These are phyloP conservation scores for Ophiocytium majus DNA, from an alignment of 352 stramenopile species.

Conservation along the genomic window DNA sequence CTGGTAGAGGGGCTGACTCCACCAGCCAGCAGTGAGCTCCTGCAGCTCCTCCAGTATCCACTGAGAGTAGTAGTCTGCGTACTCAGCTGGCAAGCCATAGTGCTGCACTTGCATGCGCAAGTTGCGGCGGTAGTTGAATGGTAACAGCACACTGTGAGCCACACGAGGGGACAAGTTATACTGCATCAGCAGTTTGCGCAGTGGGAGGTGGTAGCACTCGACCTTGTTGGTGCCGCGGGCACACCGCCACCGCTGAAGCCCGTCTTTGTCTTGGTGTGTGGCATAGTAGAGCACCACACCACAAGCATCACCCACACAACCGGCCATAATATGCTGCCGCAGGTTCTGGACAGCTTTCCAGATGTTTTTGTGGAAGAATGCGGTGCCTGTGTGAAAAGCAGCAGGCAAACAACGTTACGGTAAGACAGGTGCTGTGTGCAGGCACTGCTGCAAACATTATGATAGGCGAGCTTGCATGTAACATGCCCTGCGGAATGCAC, in stretches of 20 bases:
- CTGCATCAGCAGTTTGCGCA: neutral
- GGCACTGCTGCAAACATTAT: no score
- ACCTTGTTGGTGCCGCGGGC: neutral
- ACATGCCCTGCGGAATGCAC: neutral
- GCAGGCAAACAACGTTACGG: no score
- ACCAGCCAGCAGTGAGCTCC: neutral
- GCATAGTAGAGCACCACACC: neutral
- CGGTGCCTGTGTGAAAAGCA: neutral
- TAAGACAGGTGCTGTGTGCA: no score
- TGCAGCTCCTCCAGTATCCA: neutral
- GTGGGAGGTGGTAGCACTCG: neutral
- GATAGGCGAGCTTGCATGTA: no score
- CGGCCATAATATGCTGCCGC: neutral
- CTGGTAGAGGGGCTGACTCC: neutral
- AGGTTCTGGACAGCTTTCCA: neutral
- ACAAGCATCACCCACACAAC: neutral
- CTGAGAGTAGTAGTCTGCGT: neutral
- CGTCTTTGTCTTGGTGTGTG: neutral
- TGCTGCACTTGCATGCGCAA: neutral
- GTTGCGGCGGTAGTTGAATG: neutral
- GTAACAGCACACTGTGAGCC: neutral
- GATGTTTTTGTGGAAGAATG: neutral
- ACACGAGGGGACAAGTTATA: neutral
- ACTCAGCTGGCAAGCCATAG: neutral
- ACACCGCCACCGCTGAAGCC: neutral